phyloP scores from a whole-genome alignment of 495 filamentous ascomycete genomes.

The Recurvomyces mirabilis region DNA sequence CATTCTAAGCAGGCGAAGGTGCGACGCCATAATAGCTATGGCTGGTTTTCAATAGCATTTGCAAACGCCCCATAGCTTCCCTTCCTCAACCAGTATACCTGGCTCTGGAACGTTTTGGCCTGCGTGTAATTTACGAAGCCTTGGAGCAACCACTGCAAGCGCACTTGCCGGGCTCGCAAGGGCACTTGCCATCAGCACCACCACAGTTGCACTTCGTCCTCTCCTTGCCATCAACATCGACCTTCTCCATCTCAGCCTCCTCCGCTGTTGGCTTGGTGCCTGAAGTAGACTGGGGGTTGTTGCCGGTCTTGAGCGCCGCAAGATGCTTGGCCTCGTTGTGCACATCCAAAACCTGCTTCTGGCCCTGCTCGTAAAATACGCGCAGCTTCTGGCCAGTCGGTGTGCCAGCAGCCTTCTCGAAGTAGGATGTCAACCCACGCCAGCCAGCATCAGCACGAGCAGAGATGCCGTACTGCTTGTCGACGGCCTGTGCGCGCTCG shows the following conservation, averaged over 20 bases:
- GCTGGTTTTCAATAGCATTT: too few species aligned
- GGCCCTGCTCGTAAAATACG: slow-evolving; percentile 68
- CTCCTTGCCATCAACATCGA: slow-evolving; percentile 26
- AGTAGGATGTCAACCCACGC: slow-evolving; percentile 65
- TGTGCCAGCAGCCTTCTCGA: slow-evolving; percentile 78
- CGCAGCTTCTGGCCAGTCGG: slow-evolving; percentile 78
- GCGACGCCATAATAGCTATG: too few species aligned
- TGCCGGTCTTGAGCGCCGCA: slow-evolving; percentile 72
- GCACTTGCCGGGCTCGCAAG: slow-evolving; percentile 32
- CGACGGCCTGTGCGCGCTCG: slow-evolving; percentile 63
- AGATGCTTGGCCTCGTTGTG: slow-evolving; percentile 79
- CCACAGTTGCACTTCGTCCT: slow-evolving; percentile 38
- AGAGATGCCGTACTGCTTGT: slow-evolving; percentile 63
- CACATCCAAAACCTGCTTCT: slow-evolving; percentile 84
- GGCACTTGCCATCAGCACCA: slow-evolving; percentile 28
- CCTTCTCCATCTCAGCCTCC: slow-evolving; percentile 24
- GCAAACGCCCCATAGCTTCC: too few species aligned
- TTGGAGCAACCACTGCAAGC: slow-evolving; percentile 31
- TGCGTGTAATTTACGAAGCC: too few species aligned
- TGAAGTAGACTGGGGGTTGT: too few species aligned
- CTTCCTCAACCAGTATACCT: too few species aligned
- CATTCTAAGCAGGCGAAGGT: too few species aligned
- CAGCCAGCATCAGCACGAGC: slow-evolving; percentile 53
- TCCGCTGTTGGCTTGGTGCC: slow-evolving; percentile 22
- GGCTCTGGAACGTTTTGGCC: too few species aligned